These are phyloP conservation scores for Emergomyces orientalis DNA, from an alignment of 2,329 filamentous ascomycete species.

Conservation along the genomic window DNA sequence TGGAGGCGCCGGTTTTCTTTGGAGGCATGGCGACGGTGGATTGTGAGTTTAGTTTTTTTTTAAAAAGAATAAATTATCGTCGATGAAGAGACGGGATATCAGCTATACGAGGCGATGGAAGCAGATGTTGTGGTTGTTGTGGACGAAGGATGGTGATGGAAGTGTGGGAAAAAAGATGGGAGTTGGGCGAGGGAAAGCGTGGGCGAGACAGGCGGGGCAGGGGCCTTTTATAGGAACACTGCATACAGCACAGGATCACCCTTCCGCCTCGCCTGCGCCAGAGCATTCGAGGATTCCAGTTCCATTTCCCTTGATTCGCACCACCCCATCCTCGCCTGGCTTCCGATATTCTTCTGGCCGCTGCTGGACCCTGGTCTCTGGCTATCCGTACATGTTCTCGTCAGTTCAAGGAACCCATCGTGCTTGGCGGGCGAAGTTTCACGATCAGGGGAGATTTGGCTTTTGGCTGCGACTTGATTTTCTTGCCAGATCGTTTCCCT, in stretches of 20 bases:
- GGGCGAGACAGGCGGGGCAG: slow-evolving; percentile 4
- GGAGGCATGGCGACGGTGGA: slow-evolving; percentile 49
- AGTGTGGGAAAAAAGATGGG: not conserved
- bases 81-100: slow-evolving; percentile 8
- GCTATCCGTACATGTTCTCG: not conserved
- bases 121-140: slow-evolving; percentile 4
- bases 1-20: slow-evolving; percentile 49
- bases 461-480: not conserved
- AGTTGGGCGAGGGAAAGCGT: slow-evolving; percentile 5
- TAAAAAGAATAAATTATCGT: slow-evolving; percentile 1
- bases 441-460: not conserved
- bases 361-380: not conserved
- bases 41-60: slow-evolving; percentile 1
- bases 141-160: not conserved
- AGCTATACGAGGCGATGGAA: not conserved
- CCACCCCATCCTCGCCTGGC: not conserved
- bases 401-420: not conserved
- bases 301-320: not conserved
- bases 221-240: not conserved
- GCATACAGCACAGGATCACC: not conserved
- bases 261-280: not conserved
- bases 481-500: not conserved
- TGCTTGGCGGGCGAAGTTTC: not conserved
- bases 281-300: not conserved
- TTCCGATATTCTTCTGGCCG: not conserved